These are phyloP conservation scores for Phytophthora aleatoria DNA, from an alignment of 352 stramenopile species.

Conservation along the genomic window DNA sequence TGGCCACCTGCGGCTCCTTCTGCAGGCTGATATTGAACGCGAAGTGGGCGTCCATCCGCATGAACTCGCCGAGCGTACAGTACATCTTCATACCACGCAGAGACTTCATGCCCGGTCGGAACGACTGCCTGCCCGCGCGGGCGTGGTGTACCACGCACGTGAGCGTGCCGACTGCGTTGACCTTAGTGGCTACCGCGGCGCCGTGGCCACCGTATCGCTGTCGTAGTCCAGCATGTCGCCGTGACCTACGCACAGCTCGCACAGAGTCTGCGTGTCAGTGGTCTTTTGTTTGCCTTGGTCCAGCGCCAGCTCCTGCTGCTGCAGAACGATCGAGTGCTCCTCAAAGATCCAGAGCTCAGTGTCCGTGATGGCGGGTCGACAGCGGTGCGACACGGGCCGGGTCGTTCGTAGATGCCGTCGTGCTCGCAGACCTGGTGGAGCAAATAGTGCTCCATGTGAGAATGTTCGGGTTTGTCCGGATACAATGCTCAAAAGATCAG, in stretches of 20 bases:
- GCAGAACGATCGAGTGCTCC: conserved; percentile 65
- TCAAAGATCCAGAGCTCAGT: conserved; percentile 79
- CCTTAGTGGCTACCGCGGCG: conserved; percentile 62
- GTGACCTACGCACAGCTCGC: conserved; percentile 62
- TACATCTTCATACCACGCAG: conserved; percentile 99
- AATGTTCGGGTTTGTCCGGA: neutral
- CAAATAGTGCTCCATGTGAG: no score
- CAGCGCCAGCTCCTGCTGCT: conserved; percentile 56
- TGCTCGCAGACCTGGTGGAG: no score
- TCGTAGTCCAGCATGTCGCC: conserved; percentile 86
- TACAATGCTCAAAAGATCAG: neutral
- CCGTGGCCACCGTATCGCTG: conserved; percentile 61
- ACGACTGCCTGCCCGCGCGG: conserved; percentile 82
- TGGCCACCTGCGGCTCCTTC: conserved; percentile 85
- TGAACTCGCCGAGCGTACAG: conserved; percentile 98
- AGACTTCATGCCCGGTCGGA: conserved; percentile 95
- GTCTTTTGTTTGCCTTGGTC: conserved; percentile 48
- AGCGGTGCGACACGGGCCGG: no score
- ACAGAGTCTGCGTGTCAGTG: conserved; percentile 62
- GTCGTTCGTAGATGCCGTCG: no score
- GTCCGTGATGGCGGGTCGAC: conserved; percentile 67
- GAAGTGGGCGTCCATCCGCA: conserved; percentile 97
- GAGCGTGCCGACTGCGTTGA: conserved; percentile 80
- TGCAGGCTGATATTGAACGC: conserved; percentile 97
- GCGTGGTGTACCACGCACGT: conserved; percentile 81